Conservation (phyloP, 208 protist species). For the Entamoeba histolytica region DNA sequence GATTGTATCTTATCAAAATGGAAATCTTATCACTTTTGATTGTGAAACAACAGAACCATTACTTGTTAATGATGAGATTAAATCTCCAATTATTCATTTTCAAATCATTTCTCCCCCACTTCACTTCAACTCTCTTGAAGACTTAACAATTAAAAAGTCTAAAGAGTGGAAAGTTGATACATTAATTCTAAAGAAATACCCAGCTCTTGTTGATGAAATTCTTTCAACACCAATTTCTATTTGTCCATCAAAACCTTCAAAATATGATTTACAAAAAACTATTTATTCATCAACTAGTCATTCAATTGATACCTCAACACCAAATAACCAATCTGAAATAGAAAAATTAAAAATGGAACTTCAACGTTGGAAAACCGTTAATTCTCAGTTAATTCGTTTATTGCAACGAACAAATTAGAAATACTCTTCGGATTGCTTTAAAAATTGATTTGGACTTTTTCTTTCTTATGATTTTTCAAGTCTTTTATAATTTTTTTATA, state of each 20-base stretch:
- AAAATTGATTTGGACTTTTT: too few species aligned
- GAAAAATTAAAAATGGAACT: not conserved
- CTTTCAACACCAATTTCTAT: not conserved
- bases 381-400: not conserved
- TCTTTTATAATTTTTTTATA: too few species aligned
- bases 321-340: not conserved
- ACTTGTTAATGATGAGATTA: not conserved
- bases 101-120: not conserved
- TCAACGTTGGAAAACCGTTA: not conserved
- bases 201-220: not conserved
- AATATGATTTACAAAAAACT: not conserved
- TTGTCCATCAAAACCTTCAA: not conserved
- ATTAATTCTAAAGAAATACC: not conserved
- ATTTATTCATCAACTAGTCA: not conserved
- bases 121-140: not conserved
- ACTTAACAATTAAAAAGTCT: not conserved
- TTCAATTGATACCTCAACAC: not conserved
- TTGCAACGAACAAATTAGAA: not conserved
- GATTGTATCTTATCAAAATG: not conserved
- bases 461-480: too few species aligned
- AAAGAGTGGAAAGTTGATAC: not conserved
- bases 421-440: not conserved
- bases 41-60: not conserved
- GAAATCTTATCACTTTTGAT: not conserved
- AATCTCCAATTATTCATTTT: not conserved